phyloP scores from a whole-genome alignment of 2,329 filamentous ascomycete species.

The Colletotrichum sansevieriae region DNA sequence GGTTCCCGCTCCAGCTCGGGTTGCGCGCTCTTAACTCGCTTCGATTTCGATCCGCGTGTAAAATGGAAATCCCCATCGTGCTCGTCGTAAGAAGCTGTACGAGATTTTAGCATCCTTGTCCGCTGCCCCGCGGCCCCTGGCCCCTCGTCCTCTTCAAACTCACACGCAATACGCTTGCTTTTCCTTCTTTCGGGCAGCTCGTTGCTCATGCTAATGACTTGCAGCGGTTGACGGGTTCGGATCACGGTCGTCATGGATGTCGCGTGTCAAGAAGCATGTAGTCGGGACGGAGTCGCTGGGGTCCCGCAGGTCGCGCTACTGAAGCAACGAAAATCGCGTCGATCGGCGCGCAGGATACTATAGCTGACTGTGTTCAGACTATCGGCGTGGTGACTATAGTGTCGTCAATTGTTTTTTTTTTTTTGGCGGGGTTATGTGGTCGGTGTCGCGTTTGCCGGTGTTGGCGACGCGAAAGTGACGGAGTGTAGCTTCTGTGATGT shows the following conservation, averaged over 20 bases:
- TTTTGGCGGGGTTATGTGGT: slow-evolving; percentile 27
- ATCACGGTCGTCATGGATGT: slow-evolving; percentile 80
- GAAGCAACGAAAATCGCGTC: slow-evolving; percentile 31
- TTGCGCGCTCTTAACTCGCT: slow-evolving; percentile 71
- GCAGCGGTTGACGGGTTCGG: slow-evolving; percentile 72
- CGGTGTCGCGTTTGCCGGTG: slow-evolving; percentile 32
- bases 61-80: slow-evolving; percentile 84
- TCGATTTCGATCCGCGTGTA: slow-evolving; percentile 76
- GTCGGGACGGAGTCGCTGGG: slow-evolving; percentile 27
- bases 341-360: slow-evolving; percentile 16
- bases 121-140: slow-evolving; percentile 53
- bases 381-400: neutral
- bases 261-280: slow-evolving; percentile 45
- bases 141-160: slow-evolving; percentile 48
- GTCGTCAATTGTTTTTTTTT: neutral
- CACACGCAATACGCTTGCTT: slow-evolving; percentile 75
- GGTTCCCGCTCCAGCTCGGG: slow-evolving; percentile 57
- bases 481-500: slow-evolving; percentile 33
- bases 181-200: slow-evolving; percentile 70
- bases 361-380: neutral
- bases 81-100: slow-evolving; percentile 64
- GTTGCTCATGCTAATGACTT: slow-evolving; percentile 78
- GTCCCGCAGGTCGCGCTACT: slow-evolving; percentile 26
- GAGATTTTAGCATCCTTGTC: slow-evolving; percentile 78
- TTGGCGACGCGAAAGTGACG: slow-evolving; percentile 29